Evolutionary conservation across 2,329 filamentous ascomycete genomes (phyloP), one percentile per base, ranked within the genome.

Genomic region (Nemania serpens): DNA sequence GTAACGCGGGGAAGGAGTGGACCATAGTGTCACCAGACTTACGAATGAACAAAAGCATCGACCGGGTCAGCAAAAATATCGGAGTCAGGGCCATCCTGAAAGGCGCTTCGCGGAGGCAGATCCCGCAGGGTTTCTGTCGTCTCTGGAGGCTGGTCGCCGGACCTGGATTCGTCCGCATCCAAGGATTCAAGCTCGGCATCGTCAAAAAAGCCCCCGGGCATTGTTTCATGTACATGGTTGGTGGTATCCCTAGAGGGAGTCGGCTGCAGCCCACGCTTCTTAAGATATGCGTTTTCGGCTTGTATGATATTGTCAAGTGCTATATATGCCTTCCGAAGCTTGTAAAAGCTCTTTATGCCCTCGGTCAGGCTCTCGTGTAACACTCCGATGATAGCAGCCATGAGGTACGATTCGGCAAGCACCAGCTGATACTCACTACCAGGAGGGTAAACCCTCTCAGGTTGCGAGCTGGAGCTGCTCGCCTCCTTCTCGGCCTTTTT

Each of bases 301-400:
- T 90, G 84, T 71, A 93, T 82, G 57, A 99, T 91, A 10, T 82
- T 83, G 70, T 97, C 90, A 3, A 99, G 80, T 0, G 92, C 89
- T 41, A 92, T 79, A 70, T 91, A 98, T 0, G 94, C 94, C 74
- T 96, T 96, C 63, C 94, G 84, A 68, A 98, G 77, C 76, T 95
- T 96, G 73, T 96, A 96, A 71, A 98, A 98, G 5, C 92, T 92
- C 76, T 89, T 92, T 74, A 98, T 85, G 15, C 88, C 92, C 74
- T 98, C 95, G 0, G 93, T 94, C 69, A 98, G 77, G 73, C 91
- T 97, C 78, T 98, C 95, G 67, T 96, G 96, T 69, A 98, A 79
- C 15, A 98, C 91, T 0, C 88, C 91, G 0, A 97, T 88, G 1
- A 99, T 89, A 0, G 93, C 93, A 58, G 86, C 85, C 89, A 97